Evolutionary conservation across 257 asterid species (phyloP).

Genomic region (Plantago ovata): DNA sequence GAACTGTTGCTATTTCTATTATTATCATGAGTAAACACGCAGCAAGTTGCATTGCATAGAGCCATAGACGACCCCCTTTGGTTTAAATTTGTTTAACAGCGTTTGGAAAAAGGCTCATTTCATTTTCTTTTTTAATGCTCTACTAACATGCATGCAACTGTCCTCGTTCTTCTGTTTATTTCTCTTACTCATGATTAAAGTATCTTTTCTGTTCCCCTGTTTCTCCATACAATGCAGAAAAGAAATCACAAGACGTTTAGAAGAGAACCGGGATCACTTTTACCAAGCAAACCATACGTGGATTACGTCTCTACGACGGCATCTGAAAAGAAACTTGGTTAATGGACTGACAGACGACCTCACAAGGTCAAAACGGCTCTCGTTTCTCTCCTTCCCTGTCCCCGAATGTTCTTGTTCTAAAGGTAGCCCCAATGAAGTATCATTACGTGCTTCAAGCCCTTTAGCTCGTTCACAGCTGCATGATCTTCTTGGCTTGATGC

Average conservation of each 20-base stretch:
- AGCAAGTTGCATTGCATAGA: too few relatives aligned
- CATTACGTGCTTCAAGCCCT: conserved; percentile 36
- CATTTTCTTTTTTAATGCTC: too few relatives aligned
- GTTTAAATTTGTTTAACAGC: too few relatives aligned
- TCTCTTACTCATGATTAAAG: too few relatives aligned
- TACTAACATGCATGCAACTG: too few relatives aligned
- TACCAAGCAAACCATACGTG: conserved; percentile 84
- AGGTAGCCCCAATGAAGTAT: conserved; percentile 22
- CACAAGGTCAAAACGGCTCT: conserved; percentile 40
- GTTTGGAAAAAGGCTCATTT: too few relatives aligned
- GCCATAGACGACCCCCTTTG: too few relatives aligned
- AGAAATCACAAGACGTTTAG: conserved; percentile 49
- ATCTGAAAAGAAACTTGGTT: conserved; percentile 46
- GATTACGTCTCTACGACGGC: conserved; percentile 59
- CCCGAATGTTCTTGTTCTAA: conserved; percentile 79
- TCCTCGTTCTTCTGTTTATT: too few relatives aligned
- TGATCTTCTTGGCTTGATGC: conserved; percentile 33
- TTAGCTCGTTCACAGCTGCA: conserved; percentile 30
- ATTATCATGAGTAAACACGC: too few relatives aligned
- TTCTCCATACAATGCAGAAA: conserved; percentile 40
- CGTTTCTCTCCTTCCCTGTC: conserved; percentile 76
- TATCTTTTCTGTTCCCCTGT: too few relatives aligned
- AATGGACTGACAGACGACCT: conserved; percentile 54
- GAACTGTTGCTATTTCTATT: too few relatives aligned
- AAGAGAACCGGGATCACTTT: conserved; percentile 59